Percentiles rank a stretch among this genome's conserved stretches.
These are phyloP conservation scores for Westerdykella sp. DNA, from an alignment of 2,329 filamentous ascomycete genomes.

Conservation along the genomic window DNA sequence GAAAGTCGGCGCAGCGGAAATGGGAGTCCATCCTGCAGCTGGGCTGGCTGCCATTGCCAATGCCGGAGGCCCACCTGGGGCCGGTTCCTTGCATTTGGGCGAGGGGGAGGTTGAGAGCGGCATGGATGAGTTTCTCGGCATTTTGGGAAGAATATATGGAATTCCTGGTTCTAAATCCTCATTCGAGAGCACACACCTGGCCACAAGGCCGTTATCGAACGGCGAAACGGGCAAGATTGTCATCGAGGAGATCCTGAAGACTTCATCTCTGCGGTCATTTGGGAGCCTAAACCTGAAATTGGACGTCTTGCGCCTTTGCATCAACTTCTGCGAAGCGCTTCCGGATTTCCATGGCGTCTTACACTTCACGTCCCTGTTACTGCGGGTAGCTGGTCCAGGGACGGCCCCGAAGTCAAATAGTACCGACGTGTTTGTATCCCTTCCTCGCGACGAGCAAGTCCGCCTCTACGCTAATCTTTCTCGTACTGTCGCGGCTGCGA, in stretches of 20 bases:
- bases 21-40: slow-evolving; percentile 89
- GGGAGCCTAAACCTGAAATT: slow-evolving; percentile 77
- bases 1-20: slow-evolving; percentile 89
- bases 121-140: slow-evolving; percentile 37
- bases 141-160: slow-evolving; percentile 40
- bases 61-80: slow-evolving; percentile 56
- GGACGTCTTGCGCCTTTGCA: slow-evolving; percentile 80
- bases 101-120: slow-evolving; percentile 36
- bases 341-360: slow-evolving; percentile 90
- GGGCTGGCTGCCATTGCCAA: slow-evolving; percentile 67
- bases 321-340: slow-evolving; percentile 87
- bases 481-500: slow-evolving; percentile 72
- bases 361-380: slow-evolving; percentile 73
- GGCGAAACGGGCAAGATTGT: slow-evolving; percentile 34
- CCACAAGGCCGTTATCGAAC: slow-evolving; percentile 33
- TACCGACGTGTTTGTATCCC: slow-evolving; percentile 62
- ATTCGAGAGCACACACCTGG: slow-evolving; percentile 1
- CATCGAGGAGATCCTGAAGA: slow-evolving; percentile 51
- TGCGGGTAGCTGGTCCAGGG: slow-evolving; percentile 75
- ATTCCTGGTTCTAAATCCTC: slow-evolving; percentile 30
- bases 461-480: slow-evolving; percentile 79
- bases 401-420: slow-evolving; percentile 63
- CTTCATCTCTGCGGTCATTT: slow-evolving; percentile 52
- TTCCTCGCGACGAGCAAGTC: slow-evolving; percentile 76
- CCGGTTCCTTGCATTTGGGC: slow-evolving; percentile 61